phyloP scores from a whole-genome alignment of 75 land plant species.

The Cunninghamia lanceolata region DNA sequence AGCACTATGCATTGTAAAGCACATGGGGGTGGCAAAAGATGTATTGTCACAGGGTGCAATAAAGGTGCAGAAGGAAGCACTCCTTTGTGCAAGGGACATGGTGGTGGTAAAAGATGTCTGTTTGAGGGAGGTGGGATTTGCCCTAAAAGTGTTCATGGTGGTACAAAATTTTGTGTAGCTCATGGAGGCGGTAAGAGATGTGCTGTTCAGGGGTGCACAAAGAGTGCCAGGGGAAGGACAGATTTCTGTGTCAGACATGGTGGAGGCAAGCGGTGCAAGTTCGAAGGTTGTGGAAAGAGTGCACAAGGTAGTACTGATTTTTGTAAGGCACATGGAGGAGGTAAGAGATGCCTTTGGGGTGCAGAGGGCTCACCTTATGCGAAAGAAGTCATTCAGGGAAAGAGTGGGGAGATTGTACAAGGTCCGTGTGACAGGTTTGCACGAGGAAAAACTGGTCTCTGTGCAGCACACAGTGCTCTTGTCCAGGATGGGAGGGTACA shows the following conservation, averaged over 20 bases:
- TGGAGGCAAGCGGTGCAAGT: conserved; percentile 88
- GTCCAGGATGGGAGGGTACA: conserved; percentile 79
- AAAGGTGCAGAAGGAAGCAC: conserved; percentile 98
- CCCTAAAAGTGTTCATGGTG: conserved; percentile 95
- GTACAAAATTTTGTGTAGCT: conserved; percentile 87
- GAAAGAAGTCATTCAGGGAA: conserved; percentile 24
- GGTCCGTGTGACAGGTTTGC: conserved; percentile 76
- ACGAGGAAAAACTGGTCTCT: conserved; percentile 82
- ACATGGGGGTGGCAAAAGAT: conserved; percentile 95
- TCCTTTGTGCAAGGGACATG: conserved; percentile 89
- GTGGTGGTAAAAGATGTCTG: conserved; percentile 90
- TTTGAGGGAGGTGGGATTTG: conserved; percentile 91
- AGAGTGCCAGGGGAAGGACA: conserved; percentile 90
- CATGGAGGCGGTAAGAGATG: conserved; percentile 97
- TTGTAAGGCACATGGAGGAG: conserved; percentile 96
- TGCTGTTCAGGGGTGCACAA: conserved; percentile 73
- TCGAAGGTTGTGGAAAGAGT: conserved; percentile 75
- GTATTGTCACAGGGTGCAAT: conserved; percentile 72
- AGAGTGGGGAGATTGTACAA: conserved; percentile 30
- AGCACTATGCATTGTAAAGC: conserved; percentile 97
- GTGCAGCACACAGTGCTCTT: conserved; percentile 72
- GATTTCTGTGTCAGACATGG: conserved; percentile 90
- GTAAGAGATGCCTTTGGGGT: conserved; percentile 90
- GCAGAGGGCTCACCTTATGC: conserved; percentile 40
- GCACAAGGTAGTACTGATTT: conserved; percentile 99